phyloP scores from a whole-genome alignment of 495 filamentous ascomycete genomes.

The Talaromyces stipitatus region DNA sequence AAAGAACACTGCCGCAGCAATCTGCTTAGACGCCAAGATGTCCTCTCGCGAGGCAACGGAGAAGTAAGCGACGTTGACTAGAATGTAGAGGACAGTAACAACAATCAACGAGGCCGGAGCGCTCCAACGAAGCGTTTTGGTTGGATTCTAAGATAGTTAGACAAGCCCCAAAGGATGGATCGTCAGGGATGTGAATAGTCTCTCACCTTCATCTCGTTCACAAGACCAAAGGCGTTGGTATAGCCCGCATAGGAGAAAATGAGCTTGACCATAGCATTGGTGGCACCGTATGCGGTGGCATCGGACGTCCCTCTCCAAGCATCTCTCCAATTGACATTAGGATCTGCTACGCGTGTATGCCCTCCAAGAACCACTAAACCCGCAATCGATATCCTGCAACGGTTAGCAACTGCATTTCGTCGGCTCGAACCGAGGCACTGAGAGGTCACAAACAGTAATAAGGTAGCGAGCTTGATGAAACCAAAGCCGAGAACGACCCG shows the following conservation, averaged over 20 bases:
- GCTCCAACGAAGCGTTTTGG: conserved; percentile 48
- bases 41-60: conserved; percentile 47
- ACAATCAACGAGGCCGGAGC: conserved; percentile 41
- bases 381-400: conserved; percentile 6
- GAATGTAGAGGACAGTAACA: conserved; percentile 48
- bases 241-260: conserved; percentile 59
- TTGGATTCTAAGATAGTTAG: conserved; percentile 41
- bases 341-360: conserved; percentile 46
- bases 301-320: conserved; percentile 44
- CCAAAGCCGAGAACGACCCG: conserved; percentile 49
- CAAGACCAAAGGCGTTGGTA: conserved; percentile 54
- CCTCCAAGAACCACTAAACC: conserved; percentile 49
- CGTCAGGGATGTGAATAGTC: conserved; percentile 24
- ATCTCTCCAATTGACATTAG: conserved; percentile 49
- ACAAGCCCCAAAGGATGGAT: not conserved
- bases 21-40: conserved; percentile 42
- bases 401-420: not conserved
- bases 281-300: conserved; percentile 45
- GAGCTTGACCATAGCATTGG: conserved; percentile 54
- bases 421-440: not conserved
- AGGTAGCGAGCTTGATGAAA: conserved; percentile 17
- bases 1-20: conserved; percentile 54
- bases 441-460: not conserved
- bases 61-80: conserved; percentile 58
- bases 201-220: conserved; percentile 55